phyloP scores from a whole-genome alignment of 2,329 filamentous ascomycete genomes.

The Tolypocladium paradoxum region DNA sequence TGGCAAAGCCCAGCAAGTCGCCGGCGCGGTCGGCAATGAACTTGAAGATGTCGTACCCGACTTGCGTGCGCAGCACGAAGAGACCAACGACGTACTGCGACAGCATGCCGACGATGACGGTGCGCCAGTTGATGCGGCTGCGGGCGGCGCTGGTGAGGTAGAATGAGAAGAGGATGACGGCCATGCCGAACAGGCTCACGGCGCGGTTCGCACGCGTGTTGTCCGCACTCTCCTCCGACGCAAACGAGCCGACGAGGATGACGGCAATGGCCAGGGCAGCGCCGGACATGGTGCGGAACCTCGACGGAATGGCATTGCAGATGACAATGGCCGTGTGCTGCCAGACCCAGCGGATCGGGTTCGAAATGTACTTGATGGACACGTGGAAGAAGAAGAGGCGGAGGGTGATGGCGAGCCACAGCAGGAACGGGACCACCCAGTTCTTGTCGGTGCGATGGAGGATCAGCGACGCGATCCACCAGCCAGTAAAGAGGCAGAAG shows the following conservation, averaged over 20 bases:
- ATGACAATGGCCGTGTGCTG: conserved; percentile 48
- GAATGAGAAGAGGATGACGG: conserved; percentile 57
- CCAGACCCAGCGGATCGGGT: conserved; percentile 59
- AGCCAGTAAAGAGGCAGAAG: conserved; percentile 38
- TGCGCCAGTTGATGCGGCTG: conserved; percentile 56
- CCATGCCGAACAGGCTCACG: conserved; percentile 68
- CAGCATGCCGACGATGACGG: conserved; percentile 81
- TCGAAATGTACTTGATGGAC: conserved; percentile 54
- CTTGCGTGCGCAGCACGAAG: conserved; percentile 73
- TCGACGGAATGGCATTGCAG: conserved; percentile 54
- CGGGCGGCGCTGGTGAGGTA: conserved; percentile 63
- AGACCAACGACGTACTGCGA: conserved; percentile 80
- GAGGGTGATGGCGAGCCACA: conserved; percentile 66
- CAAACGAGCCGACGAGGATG: conserved; percentile 70
- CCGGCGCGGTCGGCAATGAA: conserved; percentile 72
- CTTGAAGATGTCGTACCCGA: conserved; percentile 82
- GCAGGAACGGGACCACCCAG: conserved; percentile 75
- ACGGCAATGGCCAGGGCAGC: conserved; percentile 55
- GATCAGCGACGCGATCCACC: conserved; percentile 69
- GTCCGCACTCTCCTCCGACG: conserved; percentile 55
- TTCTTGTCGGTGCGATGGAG: conserved; percentile 62
- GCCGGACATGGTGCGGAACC: conserved; percentile 51
- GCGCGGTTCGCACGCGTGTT: conserved; percentile 75
- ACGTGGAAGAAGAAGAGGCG: conserved; percentile 67
- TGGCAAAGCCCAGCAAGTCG: conserved; percentile 64